Evolutionary conservation across 345 rosid genomes (phyloP).

Genomic region (Eucalyptus grandis): DNA sequence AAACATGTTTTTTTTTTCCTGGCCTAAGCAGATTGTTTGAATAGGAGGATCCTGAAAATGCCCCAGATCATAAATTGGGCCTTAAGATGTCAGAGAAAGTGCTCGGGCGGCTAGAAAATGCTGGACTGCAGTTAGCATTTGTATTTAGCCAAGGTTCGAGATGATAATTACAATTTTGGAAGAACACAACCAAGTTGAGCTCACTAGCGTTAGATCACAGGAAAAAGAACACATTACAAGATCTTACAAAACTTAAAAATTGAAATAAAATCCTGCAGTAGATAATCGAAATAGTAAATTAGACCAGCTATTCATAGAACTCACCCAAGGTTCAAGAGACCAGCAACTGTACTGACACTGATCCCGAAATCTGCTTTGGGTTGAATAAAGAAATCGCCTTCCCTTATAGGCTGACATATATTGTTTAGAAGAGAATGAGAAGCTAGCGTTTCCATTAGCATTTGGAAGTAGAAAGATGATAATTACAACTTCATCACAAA

Average conservation of each 20-base stretch:
- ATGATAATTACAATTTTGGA: neutral
- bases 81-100: constrained; percentile 39
- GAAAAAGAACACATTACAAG: neutral
- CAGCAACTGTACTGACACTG: constrained; percentile 87
- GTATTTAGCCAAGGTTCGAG: constrained; percentile 19
- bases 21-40: constrained; percentile 38
- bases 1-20: neutral
- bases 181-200: neutral
- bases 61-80: constrained; percentile 23
- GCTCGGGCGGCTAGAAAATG: constrained; percentile 33
- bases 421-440: neutral
- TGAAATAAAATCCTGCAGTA: neutral
- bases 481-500: constrained; percentile 1
- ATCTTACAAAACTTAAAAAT: neutral
- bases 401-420: constrained; percentile 69
- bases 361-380: constrained; percentile 98
- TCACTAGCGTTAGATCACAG: neutral
- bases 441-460: neutral
- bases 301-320: neutral
- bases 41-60: constrained; percentile 38
- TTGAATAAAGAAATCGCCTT: constrained; percentile 96
- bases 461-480: neutral
- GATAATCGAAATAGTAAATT: neutral
- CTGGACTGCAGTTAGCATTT: constrained; percentile 67
- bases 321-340: constrained; percentile 98